A percentile compares a stretch with the other conserved stretches of the same genome.
These are phyloP conservation scores for Clonostachys rosea DNA, from an alignment of 2,329 filamentous ascomycete species.

Conservation along the genomic window DNA sequence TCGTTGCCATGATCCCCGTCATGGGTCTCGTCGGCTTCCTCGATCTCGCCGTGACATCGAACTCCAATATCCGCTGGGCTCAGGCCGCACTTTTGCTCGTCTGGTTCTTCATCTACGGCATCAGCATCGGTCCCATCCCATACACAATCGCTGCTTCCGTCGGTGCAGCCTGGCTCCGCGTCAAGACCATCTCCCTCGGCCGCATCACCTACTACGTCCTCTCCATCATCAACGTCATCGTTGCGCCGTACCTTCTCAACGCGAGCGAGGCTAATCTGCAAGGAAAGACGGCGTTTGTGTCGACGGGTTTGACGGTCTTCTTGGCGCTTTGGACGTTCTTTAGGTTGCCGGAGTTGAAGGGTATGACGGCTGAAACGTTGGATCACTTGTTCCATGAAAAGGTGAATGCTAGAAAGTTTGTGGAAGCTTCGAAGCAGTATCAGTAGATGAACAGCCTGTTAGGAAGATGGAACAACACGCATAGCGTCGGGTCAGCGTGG, in stretches of 20 bases:
- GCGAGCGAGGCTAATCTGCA: constrained; percentile 27
- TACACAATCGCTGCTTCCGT: constrained; percentile 33
- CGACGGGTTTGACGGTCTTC: constrained; percentile 41
- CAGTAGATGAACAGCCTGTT: no score
- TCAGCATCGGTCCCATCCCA: constrained; percentile 38
- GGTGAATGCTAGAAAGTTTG: no score
- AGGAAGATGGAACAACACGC: no score
- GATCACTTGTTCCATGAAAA: no score
- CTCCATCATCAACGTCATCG: constrained; percentile 10
- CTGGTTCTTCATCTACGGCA: constrained; percentile 33
- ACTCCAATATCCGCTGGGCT: constrained; percentile 23
- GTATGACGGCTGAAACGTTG: no score
- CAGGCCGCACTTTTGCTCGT: constrained; percentile 26
- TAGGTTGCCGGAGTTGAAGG: constrained; percentile 49
- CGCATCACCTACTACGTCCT: constrained; percentile 10
- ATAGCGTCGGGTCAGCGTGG: no score
- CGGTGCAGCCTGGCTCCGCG: constrained; percentile 22
- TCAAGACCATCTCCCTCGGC: constrained; percentile 12
- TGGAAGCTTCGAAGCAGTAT: no score
- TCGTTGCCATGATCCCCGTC: constrained; percentile 46
- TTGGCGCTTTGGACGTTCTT: constrained; percentile 43
- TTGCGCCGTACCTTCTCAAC: constrained; percentile 28
- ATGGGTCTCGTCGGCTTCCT: constrained; percentile 81
- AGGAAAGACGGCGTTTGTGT: constrained; percentile 37
- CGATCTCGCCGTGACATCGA: constrained; percentile 60